These are phyloP conservation scores for Kingdonia uniflora DNA, from an alignment of 164 flowering plant species.

Conservation along the genomic window DNA sequence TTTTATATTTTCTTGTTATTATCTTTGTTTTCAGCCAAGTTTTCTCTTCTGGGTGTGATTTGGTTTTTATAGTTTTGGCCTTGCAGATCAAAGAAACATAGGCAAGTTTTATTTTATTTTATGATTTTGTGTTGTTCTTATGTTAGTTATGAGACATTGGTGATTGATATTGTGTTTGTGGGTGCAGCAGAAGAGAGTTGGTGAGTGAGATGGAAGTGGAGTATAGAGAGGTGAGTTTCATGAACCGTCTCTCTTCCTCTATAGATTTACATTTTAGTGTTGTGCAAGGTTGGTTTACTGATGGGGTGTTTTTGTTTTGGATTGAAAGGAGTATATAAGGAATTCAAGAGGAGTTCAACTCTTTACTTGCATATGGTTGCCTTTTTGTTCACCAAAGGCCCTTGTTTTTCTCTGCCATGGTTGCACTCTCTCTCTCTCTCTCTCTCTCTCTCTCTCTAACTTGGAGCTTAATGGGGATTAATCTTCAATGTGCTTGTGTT, in stretches of 20 bases:
- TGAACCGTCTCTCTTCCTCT: neutral
- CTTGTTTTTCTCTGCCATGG: conserved; percentile 95
- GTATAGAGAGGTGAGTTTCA: conserved; percentile 43
- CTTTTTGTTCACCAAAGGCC: conserved; percentile 66
- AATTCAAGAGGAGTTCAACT: conserved; percentile 81
- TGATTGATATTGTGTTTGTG: neutral
- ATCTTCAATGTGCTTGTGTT: too few species aligned
- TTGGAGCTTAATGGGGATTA: neutral
- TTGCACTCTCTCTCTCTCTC: conserved; percentile 18
- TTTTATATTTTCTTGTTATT: neutral
- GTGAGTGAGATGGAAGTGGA: conserved; percentile 33
- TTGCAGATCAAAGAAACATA: neutral
- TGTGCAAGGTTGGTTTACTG: neutral
- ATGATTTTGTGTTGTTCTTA: neutral
- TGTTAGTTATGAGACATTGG: neutral
- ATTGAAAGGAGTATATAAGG: conserved; percentile 47
- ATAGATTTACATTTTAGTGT: neutral
- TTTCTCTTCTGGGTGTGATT: neutral
- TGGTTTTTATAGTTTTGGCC: neutral
- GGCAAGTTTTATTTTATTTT: too few species aligned
- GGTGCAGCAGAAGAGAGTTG: neutral
- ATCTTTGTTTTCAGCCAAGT: neutral
- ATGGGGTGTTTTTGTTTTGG: conserved; percentile 5
- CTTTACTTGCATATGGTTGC: conserved; percentile 92
- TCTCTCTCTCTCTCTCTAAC: conserved; percentile 7